Conservation (phyloP, 2,329 filamentous ascomycete genomes). For the Apiospora kogelbergensis region DNA sequence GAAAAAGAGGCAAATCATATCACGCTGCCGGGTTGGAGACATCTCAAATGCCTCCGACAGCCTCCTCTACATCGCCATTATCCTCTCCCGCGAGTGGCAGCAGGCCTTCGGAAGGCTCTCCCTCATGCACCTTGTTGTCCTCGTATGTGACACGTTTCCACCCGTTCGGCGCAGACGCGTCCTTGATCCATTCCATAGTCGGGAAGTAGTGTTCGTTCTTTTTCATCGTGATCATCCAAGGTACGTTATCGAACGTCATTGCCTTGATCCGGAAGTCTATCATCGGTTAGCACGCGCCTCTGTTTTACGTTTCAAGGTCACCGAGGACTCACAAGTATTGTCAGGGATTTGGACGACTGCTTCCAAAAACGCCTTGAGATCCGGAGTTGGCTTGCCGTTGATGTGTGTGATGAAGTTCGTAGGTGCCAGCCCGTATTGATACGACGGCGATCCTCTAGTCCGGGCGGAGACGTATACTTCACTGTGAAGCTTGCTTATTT, state of each 20-base stretch:
- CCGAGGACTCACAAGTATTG: constrained; percentile 73
- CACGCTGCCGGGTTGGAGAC: too few relatives aligned
- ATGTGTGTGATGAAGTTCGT: constrained; percentile 98
- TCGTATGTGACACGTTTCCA: constrained; percentile 66
- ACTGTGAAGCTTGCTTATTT: constrained; percentile 94
- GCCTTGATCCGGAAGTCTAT: constrained; percentile 89
- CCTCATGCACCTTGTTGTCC: constrained; percentile 47
- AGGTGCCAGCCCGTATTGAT: constrained; percentile 88
- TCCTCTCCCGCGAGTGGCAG: constrained; percentile 37
- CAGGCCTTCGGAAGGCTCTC: constrained; percentile 54
- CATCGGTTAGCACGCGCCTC: not conserved
- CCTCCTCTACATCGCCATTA: constrained; percentile 40
- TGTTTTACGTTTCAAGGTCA: not conserved
- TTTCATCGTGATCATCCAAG: constrained; percentile 99
- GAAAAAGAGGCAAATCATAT: not conserved
- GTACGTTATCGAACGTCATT: constrained; percentile 98
- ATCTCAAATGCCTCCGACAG: constrained; percentile 17
- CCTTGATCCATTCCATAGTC: constrained; percentile 69
- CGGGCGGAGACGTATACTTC: constrained; percentile 94
- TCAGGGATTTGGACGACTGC: constrained; percentile 88
- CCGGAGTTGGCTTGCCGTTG: constrained; percentile 82
- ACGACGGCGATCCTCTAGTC: constrained; percentile 78
- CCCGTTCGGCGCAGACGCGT: constrained; percentile 55
- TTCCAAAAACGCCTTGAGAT: constrained; percentile 76
- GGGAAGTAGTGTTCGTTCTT: constrained; percentile 97